Evolutionary conservation across 116 monocot species (phyloP).

Genomic region (Papilionanthe hybrid): DNA sequence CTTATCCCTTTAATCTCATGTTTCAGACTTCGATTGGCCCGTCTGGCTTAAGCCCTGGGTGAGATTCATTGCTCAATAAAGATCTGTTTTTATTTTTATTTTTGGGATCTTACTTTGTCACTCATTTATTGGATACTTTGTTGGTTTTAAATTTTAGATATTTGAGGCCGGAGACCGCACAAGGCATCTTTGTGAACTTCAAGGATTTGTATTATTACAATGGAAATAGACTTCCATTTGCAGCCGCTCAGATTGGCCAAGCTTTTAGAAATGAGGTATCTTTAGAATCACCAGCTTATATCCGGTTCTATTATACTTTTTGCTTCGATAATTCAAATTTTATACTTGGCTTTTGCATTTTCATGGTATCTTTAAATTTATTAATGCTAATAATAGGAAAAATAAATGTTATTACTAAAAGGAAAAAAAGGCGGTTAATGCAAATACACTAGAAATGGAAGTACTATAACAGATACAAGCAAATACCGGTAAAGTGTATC

Average conservation of each 20-base stretch:
- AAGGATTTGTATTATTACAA: conserved; percentile 79
- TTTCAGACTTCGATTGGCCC: conserved; percentile 92
- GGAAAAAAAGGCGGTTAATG: no score
- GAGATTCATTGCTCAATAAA: conserved; percentile 11
- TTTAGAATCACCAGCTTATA: no score
- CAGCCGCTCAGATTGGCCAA: conserved; percentile 90
- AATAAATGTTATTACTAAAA: no score
- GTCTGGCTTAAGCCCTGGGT: conserved; percentile 64
- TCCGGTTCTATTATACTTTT: no score
- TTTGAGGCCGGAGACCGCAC: conserved; percentile 95
- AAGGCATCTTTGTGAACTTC: conserved; percentile 97
- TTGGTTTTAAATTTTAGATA: conserved; percentile 35
- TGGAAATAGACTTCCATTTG: conserved; percentile 71
- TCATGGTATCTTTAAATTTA: no score
- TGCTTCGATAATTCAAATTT: no score
- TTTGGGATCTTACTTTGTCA: not conserved
- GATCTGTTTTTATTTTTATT: not conserved
- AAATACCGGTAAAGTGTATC: no score
- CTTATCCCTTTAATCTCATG: conserved; percentile 96
- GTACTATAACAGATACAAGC: no score
- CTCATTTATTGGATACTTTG: not conserved
- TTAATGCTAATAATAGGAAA: no score
- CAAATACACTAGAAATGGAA: no score
- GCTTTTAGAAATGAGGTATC: conserved; percentile 92
- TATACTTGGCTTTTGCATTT: no score